Evolutionary conservation across 352 stramenopile species (phyloP).

Genomic region (Plasmopara muralis): DNA sequence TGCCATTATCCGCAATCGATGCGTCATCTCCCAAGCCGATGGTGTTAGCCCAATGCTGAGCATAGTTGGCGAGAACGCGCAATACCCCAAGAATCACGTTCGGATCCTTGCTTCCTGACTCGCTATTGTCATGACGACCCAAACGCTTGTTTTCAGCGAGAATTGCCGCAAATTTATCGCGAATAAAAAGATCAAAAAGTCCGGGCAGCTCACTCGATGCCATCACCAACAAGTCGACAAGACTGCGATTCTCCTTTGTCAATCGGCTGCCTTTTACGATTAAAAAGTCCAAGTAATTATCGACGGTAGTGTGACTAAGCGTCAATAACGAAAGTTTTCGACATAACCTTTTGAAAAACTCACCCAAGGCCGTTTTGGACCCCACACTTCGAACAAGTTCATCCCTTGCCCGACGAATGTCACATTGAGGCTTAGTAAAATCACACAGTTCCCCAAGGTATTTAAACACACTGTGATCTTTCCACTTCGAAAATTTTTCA

Average conservation of each 20-base stretch:
- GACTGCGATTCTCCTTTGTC: conserved; percentile 40
- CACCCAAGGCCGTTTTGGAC: conserved; percentile 67
- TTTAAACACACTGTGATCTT: conserved; percentile 77
- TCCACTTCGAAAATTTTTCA: conserved; percentile 59
- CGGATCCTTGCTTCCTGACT: conserved; percentile 24
- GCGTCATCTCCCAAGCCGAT: conserved; percentile 9
- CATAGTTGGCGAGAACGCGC: conserved; percentile 48
- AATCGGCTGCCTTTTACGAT: conserved; percentile 17
- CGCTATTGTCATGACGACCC: conserved; percentile 32
- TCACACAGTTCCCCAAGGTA: conserved; percentile 57
- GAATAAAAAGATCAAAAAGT: conserved; percentile 48
- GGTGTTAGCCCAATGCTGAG: conserved; percentile 32
- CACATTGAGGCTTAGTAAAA: conserved; percentile 36
- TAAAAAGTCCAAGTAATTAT: conserved; percentile 39
- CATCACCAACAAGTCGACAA: conserved; percentile 53
- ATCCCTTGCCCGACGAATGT: conserved; percentile 49
- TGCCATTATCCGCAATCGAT: conserved; percentile 16
- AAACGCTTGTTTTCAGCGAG: conserved; percentile 22
- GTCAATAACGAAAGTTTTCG: conserved; percentile 70
- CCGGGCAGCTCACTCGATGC: conserved; percentile 40
- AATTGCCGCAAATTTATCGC: conserved; percentile 41
- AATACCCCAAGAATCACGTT: conserved; percentile 49
- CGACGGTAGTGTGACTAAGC: conserved; percentile 40
- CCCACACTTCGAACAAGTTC: conserved; percentile 70
- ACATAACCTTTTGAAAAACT: conserved; percentile 80